Percentiles rank a stretch among this genome's conserved stretches.
These are phyloP conservation scores for Colletotrichum musicola DNA, from an alignment of 2,329 filamentous ascomycete genomes.

Conservation along the genomic window DNA sequence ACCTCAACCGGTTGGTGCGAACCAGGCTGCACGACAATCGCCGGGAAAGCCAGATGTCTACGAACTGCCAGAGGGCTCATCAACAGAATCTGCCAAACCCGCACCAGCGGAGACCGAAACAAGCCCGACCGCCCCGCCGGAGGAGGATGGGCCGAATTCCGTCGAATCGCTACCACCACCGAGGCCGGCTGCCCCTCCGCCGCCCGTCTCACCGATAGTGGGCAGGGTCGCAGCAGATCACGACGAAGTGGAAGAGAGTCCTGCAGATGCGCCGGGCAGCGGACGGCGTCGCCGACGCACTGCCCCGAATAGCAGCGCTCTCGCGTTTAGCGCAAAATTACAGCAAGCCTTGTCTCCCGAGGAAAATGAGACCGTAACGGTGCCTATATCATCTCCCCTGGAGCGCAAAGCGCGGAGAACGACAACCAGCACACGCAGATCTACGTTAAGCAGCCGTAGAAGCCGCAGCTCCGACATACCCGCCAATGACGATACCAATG, in stretches of 20 bases:
- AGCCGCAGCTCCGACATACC: conserved; percentile 40
- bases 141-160: neutral
- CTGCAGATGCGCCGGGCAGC: conserved; percentile 67
- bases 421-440: conserved; percentile 47
- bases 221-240: conserved; percentile 29
- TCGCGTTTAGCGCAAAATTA: conserved; percentile 58
- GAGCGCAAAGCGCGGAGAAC: conserved; percentile 56
- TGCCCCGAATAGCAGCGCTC: conserved; percentile 50
- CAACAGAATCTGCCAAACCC: conserved; percentile 42
- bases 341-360: conserved; percentile 53
- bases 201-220: conserved; percentile 20
- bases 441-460: conserved; percentile 44
- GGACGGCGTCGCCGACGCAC: conserved; percentile 62
- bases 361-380: conserved; percentile 44
- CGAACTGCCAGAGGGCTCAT: conserved; percentile 47
- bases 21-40: neutral
- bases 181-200: conserved; percentile 26
- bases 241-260: conserved; percentile 67
- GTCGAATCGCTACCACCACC: conserved; percentile 30
- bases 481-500: conserved; percentile 45
- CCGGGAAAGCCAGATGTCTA: conserved; percentile 43
- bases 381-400: conserved; percentile 57
- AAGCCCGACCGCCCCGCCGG: conserved; percentile 38
- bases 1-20: conserved; percentile 35
- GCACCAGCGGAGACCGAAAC: conserved; percentile 2